Evolutionary conservation across 2,329 filamentous ascomycete genomes (phyloP).

Genomic region (Cladophialophora exuberans): DNA sequence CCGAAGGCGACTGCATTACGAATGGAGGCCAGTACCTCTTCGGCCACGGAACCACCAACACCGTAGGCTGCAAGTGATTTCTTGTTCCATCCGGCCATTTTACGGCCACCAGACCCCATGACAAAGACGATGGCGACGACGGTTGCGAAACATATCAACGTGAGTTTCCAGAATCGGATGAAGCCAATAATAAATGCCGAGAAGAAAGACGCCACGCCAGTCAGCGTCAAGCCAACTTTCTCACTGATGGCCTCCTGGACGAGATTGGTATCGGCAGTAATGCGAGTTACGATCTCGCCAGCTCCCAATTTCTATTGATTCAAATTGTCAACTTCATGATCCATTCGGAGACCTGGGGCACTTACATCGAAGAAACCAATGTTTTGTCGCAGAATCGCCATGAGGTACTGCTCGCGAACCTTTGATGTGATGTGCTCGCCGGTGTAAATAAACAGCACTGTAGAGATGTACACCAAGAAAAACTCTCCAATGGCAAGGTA

Average conservation of each 20-base stretch:
- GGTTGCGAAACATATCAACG: constrained; percentile 81
- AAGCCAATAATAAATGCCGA: constrained; percentile 91
- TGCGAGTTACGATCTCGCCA: constrained; percentile 90
- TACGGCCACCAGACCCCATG: constrained; percentile 73
- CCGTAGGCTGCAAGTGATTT: constrained; percentile 78
- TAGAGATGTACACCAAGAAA: constrained; percentile 74
- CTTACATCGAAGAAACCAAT: constrained; percentile 80
- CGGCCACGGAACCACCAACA: constrained; percentile 81
- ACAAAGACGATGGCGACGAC: constrained; percentile 77
- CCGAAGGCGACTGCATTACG: constrained; percentile 91
- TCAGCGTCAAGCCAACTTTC: constrained; percentile 78
- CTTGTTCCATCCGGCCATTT: constrained; percentile 82
- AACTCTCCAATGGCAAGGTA: constrained; percentile 85
- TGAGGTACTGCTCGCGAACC: constrained; percentile 80
- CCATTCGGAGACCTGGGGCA: background rate
- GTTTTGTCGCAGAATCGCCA: constrained; percentile 82
- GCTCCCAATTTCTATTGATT: constrained; percentile 69
- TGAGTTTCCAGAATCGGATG: constrained; percentile 88
- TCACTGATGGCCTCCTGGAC: constrained; percentile 93
- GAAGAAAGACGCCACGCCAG: constrained; percentile 78
- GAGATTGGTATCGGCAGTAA: constrained; percentile 90
- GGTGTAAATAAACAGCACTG: constrained; percentile 86
- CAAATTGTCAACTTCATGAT: background rate
- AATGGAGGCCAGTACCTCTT: constrained; percentile 92
- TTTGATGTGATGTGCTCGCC: constrained; percentile 79